Evolutionary conservation across 2,329 filamentous ascomycete species (phyloP).

Genomic region (Aspergillus sp.): DNA sequence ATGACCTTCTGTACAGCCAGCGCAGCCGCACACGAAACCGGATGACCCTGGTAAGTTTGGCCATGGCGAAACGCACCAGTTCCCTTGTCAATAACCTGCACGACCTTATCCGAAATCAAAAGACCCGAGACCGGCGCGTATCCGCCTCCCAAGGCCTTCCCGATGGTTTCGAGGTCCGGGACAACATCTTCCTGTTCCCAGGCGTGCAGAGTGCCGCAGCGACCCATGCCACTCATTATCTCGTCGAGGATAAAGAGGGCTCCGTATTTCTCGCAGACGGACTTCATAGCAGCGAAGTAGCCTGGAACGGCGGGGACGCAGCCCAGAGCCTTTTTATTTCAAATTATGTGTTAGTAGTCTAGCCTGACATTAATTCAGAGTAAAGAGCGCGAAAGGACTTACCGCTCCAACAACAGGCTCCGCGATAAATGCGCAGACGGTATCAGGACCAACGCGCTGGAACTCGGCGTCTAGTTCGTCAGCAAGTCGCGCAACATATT

Average conservation of each 20-base stretch:
- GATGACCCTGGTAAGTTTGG: conserved; percentile 62
- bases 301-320: conserved; percentile 66
- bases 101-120: conserved; percentile 52
- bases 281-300: conserved; percentile 68
- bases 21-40: conserved; percentile 57
- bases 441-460: conserved; percentile 60
- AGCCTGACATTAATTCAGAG: too few species aligned
- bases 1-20: conserved; percentile 64
- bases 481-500: conserved; percentile 62
- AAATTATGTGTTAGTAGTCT: not conserved
- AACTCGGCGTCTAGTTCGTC: conserved; percentile 69
- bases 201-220: conserved; percentile 58
- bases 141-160: conserved; percentile 60
- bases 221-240: conserved; percentile 67
- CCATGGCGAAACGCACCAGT: conserved; percentile 56
- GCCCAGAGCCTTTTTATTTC: conserved; percentile 56
- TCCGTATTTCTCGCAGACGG: conserved; percentile 69
- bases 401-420: conserved; percentile 73
- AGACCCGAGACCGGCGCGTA: conserved; percentile 57
- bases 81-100: conserved; percentile 49
- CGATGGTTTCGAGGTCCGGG: conserved; percentile 61
- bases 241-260: conserved; percentile 78
- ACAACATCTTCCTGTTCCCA: conserved; percentile 60
- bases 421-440: conserved; percentile 69
- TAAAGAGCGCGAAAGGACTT: conserved; percentile 29